These are phyloP conservation scores for Trypethelium eluteriae DNA, from an alignment of 495 filamentous ascomycete species.

Conservation along the genomic window DNA sequence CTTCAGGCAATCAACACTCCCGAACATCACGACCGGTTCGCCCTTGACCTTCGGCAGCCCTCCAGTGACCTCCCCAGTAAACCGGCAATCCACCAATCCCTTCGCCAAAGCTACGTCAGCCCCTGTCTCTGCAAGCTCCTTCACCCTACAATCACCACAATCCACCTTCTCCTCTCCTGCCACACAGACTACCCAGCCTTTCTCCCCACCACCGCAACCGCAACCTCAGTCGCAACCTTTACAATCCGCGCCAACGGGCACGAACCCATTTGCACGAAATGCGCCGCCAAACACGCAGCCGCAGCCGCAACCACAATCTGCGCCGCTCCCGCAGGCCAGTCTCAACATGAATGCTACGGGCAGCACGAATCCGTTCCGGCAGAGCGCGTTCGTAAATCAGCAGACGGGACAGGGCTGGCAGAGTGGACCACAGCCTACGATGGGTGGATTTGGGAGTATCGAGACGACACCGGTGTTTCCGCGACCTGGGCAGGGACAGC, in stretches of 20 bases:
- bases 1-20: slow-evolving; percentile 78
- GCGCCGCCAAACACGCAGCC: neutral
- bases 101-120: slow-evolving; percentile 52
- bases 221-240: slow-evolving; percentile 40
- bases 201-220: slow-evolving; percentile 33
- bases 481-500: slow-evolving; percentile 49
- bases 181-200: slow-evolving; percentile 21
- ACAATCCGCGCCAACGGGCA: slow-evolving; percentile 57
- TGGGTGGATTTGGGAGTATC: slow-evolving; percentile 77
- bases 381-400: slow-evolving; percentile 79
- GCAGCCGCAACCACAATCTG: slow-evolving; percentile 22
- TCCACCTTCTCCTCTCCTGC: slow-evolving; percentile 3
- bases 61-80: slow-evolving; percentile 40
- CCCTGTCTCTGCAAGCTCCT: slow-evolving; percentile 36
- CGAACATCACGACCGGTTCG: slow-evolving; percentile 45
- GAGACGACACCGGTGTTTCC: slow-evolving; percentile 82
- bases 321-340: slow-evolving; percentile 38
- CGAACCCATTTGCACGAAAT: slow-evolving; percentile 61
- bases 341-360: slow-evolving; percentile 64
- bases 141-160: slow-evolving; percentile 39
- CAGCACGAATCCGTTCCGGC: slow-evolving; percentile 90
- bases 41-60: slow-evolving; percentile 31
- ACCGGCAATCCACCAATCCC: slow-evolving; percentile 72
- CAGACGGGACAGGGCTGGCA: slow-evolving; percentile 84
- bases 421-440: slow-evolving; percentile 63